Evolutionary conservation across 352 stramenopile species (phyloP).

Genomic region (Phytophthora ramorum): DNA sequence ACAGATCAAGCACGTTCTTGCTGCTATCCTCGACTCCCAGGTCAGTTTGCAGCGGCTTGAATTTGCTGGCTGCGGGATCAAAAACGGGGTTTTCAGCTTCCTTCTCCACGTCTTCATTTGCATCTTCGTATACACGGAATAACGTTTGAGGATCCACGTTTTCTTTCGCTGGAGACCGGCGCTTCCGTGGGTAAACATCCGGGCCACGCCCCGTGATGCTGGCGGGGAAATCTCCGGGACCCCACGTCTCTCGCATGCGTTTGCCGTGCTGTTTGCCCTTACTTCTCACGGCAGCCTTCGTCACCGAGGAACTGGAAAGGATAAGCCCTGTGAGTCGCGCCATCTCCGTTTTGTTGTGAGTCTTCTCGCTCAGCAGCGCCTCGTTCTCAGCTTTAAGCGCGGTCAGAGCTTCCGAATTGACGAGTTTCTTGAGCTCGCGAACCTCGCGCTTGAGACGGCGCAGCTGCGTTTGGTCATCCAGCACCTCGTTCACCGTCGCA

Average conservation of each 20-base stretch:
- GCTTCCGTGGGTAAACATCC: slow-evolving; percentile 25
- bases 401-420: slow-evolving; percentile 57
- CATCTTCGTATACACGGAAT: slow-evolving; percentile 30
- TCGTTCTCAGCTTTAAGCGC: slow-evolving; percentile 80
- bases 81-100: slow-evolving; percentile 19
- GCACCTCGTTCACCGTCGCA: slow-evolving; percentile 87
- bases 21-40: slow-evolving; percentile 15
- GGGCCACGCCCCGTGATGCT: slow-evolving; percentile 26
- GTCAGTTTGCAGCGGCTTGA: slow-evolving; percentile 3
- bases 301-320: slow-evolving; percentile 54
- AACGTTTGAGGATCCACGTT: slow-evolving; percentile 56
- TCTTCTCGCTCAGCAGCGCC: slow-evolving; percentile 62
- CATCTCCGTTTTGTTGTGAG: slow-evolving; percentile 66
- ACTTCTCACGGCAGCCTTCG: slow-evolving; percentile 19
- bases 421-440: slow-evolving; percentile 68
- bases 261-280: slow-evolving; percentile 48
- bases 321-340: slow-evolving; percentile 64
- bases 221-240: slow-evolving; percentile 65
- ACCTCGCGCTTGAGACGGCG: slow-evolving; percentile 77
- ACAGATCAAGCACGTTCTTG: slow-evolving; percentile 41
- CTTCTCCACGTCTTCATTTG: slow-evolving; percentile 7
- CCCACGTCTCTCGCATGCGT: slow-evolving; percentile 74
- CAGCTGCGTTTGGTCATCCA: slow-evolving; percentile 92
- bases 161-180: slow-evolving; percentile 49
- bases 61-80: background rate